Base-by-base conservation (phyloP, 2,329 filamentous ascomycete genomes). In the Ophiocordyceps unilateralis region DNA sequence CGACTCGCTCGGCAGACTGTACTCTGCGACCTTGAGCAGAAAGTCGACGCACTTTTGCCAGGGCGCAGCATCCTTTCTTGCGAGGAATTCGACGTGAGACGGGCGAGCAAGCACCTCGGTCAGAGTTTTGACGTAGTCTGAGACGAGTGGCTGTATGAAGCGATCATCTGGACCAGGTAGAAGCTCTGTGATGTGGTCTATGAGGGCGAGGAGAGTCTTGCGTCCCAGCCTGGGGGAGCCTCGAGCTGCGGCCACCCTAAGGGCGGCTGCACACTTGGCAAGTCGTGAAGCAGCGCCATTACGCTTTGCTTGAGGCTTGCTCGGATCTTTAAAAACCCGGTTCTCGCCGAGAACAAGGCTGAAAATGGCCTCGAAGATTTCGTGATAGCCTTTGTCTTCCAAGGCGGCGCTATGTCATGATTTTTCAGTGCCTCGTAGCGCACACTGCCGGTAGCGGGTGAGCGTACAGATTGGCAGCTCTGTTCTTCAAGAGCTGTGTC, bases 311-410 rank as follows among this genome's bases (percentile, higher is more conserved):
- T 59, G 55, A 12, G 62, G 68, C 43, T 69, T 70, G 48, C 67
- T 70, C 12, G 68, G 68, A 44, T 71, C 72, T 44, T 74, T 69
- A 49, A 75, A 82, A 17, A 61, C 57, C 10, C 76, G 67, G 55
- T 84, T 86, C 51, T 94, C 87, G 14, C 69, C 60, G 17, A 79
- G 58, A 1, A 72, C 72, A 54, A 71, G 80, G 43, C 73, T 70
- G 55, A 95, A 94, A 3, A 96, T 65, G 1, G 76, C 73, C 53
- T 95, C 86, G 51, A 85, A 84, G 38, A 95, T 77, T 46, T 74
- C 73, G 54, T 91, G 81, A 50, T 83, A 93, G n/a, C 74, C 73
- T 55, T 82, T 83, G 55, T 93, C 85, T 39, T 72, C 73, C 28
- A 94, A 65, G 12, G 60, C 53, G 24, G 58, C 53, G 30, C 60